Evolutionary conservation across 805 yeast species (phyloP).

Genomic region (Wickerhamomyces rabaulensis): DNA sequence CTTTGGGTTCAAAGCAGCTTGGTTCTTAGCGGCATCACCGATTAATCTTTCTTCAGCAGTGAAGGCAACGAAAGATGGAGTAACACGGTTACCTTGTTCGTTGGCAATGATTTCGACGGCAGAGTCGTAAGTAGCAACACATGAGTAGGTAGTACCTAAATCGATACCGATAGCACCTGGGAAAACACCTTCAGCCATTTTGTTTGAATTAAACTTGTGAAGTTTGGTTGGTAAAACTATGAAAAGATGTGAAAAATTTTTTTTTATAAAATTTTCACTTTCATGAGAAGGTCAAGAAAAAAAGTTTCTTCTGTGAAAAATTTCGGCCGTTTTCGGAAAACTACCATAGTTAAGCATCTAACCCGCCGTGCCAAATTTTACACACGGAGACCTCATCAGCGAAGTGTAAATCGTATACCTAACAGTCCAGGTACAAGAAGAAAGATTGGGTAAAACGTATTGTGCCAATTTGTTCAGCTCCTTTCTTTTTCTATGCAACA

Average conservation of each 20-base stretch:
- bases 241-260: conserved; percentile 9
- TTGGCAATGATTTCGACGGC: conserved; percentile 77
- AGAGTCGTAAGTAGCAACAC: conserved; percentile 75
- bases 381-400: conserved; percentile 1
- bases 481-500: not conserved
- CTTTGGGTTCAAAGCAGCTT: conserved; percentile 73
- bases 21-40: conserved; percentile 82
- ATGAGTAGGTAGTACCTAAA: conserved; percentile 83
- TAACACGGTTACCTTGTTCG: conserved; percentile 84
- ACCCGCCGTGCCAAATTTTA: conserved; percentile 15
- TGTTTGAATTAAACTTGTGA: conserved; percentile 21
- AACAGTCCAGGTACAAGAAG: conserved; percentile 2
- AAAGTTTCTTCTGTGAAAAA: conserved; percentile 10
- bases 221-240: conserved; percentile 2
- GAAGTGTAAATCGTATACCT: conserved; percentile 14
- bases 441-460: not conserved
- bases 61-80: conserved; percentile 79
- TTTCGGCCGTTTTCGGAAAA: conserved; percentile 5
- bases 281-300: conserved; percentile 12
- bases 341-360: conserved; percentile 6
- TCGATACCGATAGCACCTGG: conserved; percentile 99
- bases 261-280: conserved; percentile 18
- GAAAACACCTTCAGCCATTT: conserved; percentile 97
- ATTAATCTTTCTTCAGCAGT: conserved; percentile 73
- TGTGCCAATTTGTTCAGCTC: not conserved